Base-by-base conservation (phyloP, 1,284 basidiomycete species). In the Ceratobasidium sp. region DNA sequence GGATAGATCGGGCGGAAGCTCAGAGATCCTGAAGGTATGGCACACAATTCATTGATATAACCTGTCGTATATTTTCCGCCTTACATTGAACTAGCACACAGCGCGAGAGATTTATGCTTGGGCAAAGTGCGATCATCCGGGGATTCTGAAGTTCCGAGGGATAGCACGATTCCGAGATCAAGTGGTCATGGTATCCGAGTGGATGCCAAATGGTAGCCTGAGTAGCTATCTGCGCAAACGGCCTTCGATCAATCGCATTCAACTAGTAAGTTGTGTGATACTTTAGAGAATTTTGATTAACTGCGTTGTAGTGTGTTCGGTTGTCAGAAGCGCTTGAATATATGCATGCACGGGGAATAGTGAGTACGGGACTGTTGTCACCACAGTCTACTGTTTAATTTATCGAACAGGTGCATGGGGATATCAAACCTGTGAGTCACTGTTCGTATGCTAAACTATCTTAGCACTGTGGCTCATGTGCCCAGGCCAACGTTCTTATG, bases 401-500 rank as follows among this genome's bases (percentile, higher is more conserved):
- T 12, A 7, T 18, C 46, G 46, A 12, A 18, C 18, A 77, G 75
- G 64, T 68, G 10, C 75, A 77, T 26, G 75, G 75, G 3, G 75
- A 77, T 28, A 49, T 77, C 12, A 77, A 77, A 44, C 33, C 75
- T 2, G 75, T 68, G 39, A 58, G 53, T 40, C 18, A 4, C 58
- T 26, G 39, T 1, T 28, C 28, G 46, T 2, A 23, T 46, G 4
- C 5, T 26, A 13, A 20, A n/a, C 46, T 9, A 18, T 28, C 39
- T 2, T 12, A 42, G 26, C 2, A n/a, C n/a, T n/a, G 39, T 28
- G 33, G 33, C n/a, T 39, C 2, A 26, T 18, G 7, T 33, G 2
- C 51, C 12, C 42, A 77, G 75, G 64, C 42, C 15, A 77, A 77
- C 44, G 42, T 68, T 58, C n/a, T 77, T n/a, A 26, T 77, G n/a